These are phyloP conservation scores for Salicornia ramosissima DNA, from an alignment of 148 eudicot species.

Conservation along the genomic window DNA sequence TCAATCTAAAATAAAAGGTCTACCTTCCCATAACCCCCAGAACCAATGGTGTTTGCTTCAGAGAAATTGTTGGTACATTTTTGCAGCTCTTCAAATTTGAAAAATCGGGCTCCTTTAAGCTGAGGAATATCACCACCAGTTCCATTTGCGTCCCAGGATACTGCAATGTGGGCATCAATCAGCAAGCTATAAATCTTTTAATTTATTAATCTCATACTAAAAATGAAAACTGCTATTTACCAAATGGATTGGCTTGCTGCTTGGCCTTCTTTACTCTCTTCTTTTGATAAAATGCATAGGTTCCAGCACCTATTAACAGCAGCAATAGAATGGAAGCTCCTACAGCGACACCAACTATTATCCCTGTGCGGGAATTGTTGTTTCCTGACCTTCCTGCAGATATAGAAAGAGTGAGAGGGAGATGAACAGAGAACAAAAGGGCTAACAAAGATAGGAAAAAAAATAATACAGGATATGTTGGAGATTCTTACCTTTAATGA, in stretches of 20 bases:
- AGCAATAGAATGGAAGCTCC: conserved; percentile 42
- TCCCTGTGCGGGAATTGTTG: conserved; percentile 31
- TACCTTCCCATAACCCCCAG: conserved; percentile 92
- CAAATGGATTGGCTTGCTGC: conserved; percentile 46
- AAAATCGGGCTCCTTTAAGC: conserved; percentile 64
- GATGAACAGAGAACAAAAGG: neutral
- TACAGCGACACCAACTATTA: conserved; percentile 43
- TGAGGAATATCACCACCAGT: conserved; percentile 62
- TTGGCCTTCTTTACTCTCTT: conserved; percentile 49
- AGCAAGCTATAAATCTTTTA: neutral
- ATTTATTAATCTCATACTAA: neutral
- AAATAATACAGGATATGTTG: too few species aligned
- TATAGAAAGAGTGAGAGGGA: conserved; percentile 10
- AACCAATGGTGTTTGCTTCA: conserved; percentile 52
- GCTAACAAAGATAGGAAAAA: conserved; percentile 1
- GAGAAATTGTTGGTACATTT: conserved; percentile 60
- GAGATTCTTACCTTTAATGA: conserved; percentile 37
- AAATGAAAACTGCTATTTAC: conserved; percentile 33
- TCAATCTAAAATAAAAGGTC: neutral
- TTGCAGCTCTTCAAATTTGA: conserved; percentile 70
- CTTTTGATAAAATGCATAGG: conserved; percentile 55
- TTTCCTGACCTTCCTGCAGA: conserved; percentile 24
- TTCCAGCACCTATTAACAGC: conserved; percentile 40
- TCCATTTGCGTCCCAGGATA: conserved; percentile 55
- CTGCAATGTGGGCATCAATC: conserved; percentile 34